Base-by-base conservation (phyloP, 352 stramenopile genomes). In the Globisporangium camurandrum region DNA sequence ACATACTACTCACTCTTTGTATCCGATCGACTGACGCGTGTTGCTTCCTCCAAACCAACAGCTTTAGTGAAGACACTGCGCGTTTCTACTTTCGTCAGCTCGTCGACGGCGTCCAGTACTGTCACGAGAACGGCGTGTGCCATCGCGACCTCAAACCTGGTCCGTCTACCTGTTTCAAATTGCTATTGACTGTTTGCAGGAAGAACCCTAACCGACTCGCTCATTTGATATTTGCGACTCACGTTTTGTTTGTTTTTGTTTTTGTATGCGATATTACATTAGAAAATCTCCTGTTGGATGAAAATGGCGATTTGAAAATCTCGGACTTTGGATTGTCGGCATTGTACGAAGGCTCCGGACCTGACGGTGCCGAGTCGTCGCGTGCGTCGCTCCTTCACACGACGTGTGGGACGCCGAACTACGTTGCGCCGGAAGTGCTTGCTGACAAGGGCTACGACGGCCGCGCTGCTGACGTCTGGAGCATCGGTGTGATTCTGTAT, bases 11-110 rank as follows among this genome's bases (percentile, higher is more conserved):
- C n/a, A n/a, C n/a, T n/a, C n/a, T n/a, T n/a, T n/a, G n/a, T n/a
- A n/a, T n/a, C n/a, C n/a, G n/a, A n/a, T n/a, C n/a, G n/a, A n/a
- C n/a, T n/a, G n/a, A n/a, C n/a, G n/a, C n/a, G n/a, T n/a, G n/a
- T n/a, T n/a, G n/a, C n/a, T n/a, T n/a, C n/a, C n/a, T n/a, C n/a
- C n/a, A n/a, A n/a, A 4, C 11, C 17, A 22, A 55, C 41, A 84
- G 86, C 49, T 97, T 99, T 57, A 94, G 79, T 52, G 97, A 98
- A 64, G 95, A 96, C 47, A 97, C 96, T 56, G 94, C 94, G 24
- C 85, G 94, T 46, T 98, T 98, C 64, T 99, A 98, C 72, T 99
- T 99, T 65, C 84, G 73, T 31, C 95, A 99, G 74, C 86, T 99
- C 38, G 83, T 98, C 28, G 93, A 97, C 37, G 97, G 95, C 46